These are phyloP conservation scores for Sisymbrium irio DNA, from an alignment of 345 rosid genomes.

Conservation along the genomic window DNA sequence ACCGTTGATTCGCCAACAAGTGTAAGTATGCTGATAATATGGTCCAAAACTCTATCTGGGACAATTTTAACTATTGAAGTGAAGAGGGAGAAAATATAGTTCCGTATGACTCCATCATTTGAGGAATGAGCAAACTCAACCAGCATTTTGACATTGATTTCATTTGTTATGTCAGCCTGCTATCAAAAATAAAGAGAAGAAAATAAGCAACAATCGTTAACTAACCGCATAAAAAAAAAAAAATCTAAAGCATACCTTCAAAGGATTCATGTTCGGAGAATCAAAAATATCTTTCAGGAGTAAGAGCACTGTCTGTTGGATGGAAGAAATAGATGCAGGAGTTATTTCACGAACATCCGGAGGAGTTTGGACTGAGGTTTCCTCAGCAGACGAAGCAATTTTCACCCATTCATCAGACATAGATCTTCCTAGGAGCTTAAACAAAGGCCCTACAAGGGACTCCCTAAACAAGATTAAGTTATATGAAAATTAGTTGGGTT, in stretches of 20 bases:
- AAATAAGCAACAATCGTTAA: constrained; percentile 10
- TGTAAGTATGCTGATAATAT: constrained; percentile 57
- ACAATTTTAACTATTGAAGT: constrained; percentile 56
- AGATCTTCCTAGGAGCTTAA: constrained; percentile 60
- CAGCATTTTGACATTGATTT: constrained; percentile 57
- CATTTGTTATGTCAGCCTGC: constrained; percentile 53
- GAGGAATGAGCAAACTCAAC: constrained; percentile 58
- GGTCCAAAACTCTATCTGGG: constrained; percentile 65
- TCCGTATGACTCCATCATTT: constrained; percentile 60
- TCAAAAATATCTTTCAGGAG: constrained; percentile 65
- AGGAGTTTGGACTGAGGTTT: constrained; percentile 40
- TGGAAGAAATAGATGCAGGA: constrained; percentile 37
- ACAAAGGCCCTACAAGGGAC: constrained; percentile 63
- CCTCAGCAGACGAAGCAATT: constrained; percentile 33
- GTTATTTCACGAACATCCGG: constrained; percentile 39
- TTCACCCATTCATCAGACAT: constrained; percentile 50
- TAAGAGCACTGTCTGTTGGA: constrained; percentile 63
- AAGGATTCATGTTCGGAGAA: constrained; percentile 37
- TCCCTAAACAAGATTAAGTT: constrained; percentile 48
- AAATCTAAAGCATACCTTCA: constrained; percentile 49
- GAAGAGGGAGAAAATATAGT: constrained; percentile 60
- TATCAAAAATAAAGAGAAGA: constrained; percentile 27
- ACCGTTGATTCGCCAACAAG: constrained; percentile 78
- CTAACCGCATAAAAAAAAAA: neutral
- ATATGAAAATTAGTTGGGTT: constrained; percentile 7